A percentile compares a stretch with the other conserved stretches of the same genome.
Conservation (phyloP, 805 yeast species). For the Sungouiozyma ichnusensis region DNA sequence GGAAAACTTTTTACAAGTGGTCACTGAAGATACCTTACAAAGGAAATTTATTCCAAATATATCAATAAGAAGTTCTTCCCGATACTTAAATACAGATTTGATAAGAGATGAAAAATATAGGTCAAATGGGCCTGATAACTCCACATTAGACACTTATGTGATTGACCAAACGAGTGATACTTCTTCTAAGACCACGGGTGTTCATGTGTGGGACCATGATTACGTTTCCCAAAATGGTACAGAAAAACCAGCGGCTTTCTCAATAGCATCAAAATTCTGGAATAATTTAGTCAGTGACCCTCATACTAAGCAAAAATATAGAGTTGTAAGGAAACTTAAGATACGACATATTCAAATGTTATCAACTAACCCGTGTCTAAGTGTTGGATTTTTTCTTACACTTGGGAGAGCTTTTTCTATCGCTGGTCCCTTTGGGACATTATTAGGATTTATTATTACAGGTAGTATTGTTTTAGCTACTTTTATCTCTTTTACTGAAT, state of each 20-base stretch:
- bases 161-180: conserved; percentile 17
- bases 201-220: not conserved
- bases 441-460: conserved; percentile 51
- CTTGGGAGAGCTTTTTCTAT: conserved; percentile 44
- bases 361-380: conserved; percentile 56
- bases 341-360: conserved; percentile 53
- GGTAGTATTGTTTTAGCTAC: conserved; percentile 58
- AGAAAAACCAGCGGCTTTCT: not conserved
- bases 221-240: not conserved
- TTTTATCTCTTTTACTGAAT: conserved; percentile 52
- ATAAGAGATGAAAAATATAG: not conserved
- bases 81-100: not conserved
- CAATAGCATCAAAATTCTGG: not conserved
- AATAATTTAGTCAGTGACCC: too few relatives aligned
- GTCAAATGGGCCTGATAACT: not conserved
- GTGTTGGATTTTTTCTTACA: conserved; percentile 55
- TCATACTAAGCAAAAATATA: conserved; percentile 24
- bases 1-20: conserved; percentile 9
- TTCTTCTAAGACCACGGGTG: not conserved
- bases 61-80: not conserved
- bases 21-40: conserved; percentile 10
- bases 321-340: conserved; percentile 37
- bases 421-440: conserved; percentile 46
- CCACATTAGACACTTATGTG: conserved; percentile 6
- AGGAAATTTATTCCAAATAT: not conserved